A percentile compares a stretch with the other conserved stretches of the same genome.
These are phyloP conservation scores for Metarhizium anisopliae DNA, from an alignment of 2,329 filamentous ascomycete genomes.

Conservation along the genomic window DNA sequence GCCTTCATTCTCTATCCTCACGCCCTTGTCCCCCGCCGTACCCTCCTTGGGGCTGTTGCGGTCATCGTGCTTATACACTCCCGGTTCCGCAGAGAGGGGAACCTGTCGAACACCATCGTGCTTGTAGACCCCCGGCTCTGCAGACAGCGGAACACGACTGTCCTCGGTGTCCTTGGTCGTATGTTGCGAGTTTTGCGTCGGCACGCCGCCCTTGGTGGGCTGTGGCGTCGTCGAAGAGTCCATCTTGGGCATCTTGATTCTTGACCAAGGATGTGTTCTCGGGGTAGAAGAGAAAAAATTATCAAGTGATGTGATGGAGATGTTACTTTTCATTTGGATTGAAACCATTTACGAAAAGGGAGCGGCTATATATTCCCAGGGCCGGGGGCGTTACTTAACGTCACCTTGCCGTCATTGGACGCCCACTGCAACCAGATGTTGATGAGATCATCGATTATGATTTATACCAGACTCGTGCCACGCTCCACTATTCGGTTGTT, in stretches of 20 bases:
- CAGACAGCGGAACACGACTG: not conserved
- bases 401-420: not conserved
- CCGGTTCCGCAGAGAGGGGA: constrained; percentile 5
- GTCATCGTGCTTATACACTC: constrained; percentile 2
- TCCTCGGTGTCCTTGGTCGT: not conserved
- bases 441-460: not conserved
- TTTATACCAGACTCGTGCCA: too few species aligned
- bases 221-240: not conserved
- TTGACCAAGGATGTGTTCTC: too few species aligned
- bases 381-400: not conserved
- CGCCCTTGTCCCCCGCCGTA: constrained; percentile 2
- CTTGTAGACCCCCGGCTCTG: constrained; percentile 2
- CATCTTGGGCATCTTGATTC: not conserved
- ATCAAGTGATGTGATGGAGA: too few species aligned
- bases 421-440: not conserved
- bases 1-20: not conserved
- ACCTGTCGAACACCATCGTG: not conserved
- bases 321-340: too few species aligned
- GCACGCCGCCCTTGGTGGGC: not conserved
- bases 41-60: constrained; percentile 5
- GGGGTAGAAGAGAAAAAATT: too few species aligned
- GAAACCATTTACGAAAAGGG: not conserved
- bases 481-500: too few species aligned
- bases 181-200: not conserved
- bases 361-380: not conserved